Conservation (phyloP, 176 grass and related monocot genomes). For the Alopecurus myosuroides region DNA sequence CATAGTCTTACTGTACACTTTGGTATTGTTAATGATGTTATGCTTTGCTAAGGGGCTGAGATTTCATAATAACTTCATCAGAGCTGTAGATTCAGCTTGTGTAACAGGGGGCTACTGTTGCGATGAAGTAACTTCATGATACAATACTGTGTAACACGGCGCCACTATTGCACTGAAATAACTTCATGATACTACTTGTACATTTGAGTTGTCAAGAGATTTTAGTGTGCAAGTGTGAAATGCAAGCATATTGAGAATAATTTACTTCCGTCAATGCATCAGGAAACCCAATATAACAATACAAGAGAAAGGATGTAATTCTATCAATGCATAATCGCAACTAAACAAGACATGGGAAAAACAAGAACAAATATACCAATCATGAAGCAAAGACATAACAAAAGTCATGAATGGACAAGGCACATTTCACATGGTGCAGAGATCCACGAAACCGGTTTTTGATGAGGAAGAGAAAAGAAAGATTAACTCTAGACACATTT, state of each 20-base stretch:
- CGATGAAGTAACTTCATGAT: background rate
- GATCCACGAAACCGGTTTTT: background rate
- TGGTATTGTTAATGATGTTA: slow-evolving; percentile 10
- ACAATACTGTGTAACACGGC: background rate
- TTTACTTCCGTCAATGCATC: background rate
- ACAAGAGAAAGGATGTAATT: background rate
- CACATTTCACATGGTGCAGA: background rate
- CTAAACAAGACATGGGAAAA: background rate
- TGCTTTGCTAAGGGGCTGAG: background rate
- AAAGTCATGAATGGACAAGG: background rate
- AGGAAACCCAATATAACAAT: background rate
- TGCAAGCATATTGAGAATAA: background rate
- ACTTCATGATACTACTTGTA: background rate
- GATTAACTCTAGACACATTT: background rate
- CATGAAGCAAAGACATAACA: background rate
- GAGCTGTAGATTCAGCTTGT: background rate
- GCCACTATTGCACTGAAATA: background rate
- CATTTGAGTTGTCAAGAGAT: background rate
- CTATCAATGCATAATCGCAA: background rate
- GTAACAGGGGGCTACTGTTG: background rate
- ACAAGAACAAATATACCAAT: background rate
- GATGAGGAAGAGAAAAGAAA: background rate
- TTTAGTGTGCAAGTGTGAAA: background rate
- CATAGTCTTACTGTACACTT: slow-evolving; percentile 11
- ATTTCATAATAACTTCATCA: slow-evolving; percentile 16